Conservation (phyloP, 2,329 filamentous ascomycete genomes). For the Apiospora hydei region DNA sequence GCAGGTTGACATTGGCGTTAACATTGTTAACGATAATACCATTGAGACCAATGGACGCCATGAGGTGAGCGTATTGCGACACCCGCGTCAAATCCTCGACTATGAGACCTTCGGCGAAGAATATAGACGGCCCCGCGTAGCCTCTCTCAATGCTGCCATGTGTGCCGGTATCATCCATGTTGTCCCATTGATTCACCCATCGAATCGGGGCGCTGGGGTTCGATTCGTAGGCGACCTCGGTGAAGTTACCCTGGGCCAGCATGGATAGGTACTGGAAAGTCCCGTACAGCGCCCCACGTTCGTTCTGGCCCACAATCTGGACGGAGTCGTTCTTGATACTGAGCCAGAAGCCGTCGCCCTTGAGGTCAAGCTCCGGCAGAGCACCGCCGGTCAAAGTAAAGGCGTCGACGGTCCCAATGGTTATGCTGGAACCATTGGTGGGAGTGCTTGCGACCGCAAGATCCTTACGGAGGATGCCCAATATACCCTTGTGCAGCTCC, state of each 20-base stretch:
- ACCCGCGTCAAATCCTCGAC: slow-evolving; percentile 66
- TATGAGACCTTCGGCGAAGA: slow-evolving; percentile 66
- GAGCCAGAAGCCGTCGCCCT: slow-evolving; percentile 70
- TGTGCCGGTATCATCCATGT: slow-evolving; percentile 55
- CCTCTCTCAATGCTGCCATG: slow-evolving; percentile 70
- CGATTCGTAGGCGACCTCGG: slow-evolving; percentile 60
- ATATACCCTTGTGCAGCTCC: slow-evolving; percentile 65
- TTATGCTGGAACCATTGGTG: slow-evolving; percentile 44
- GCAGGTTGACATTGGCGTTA: slow-evolving; percentile 68
- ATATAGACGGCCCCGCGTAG: slow-evolving; percentile 73
- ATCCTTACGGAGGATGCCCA: slow-evolving; percentile 61
- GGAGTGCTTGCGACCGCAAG: slow-evolving; percentile 41
- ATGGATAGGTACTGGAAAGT: slow-evolving; percentile 72
- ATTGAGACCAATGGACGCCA: slow-evolving; percentile 72
- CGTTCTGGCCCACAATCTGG: slow-evolving; percentile 69
- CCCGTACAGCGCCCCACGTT: slow-evolving; percentile 73
- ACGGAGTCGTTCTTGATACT: slow-evolving; percentile 54
- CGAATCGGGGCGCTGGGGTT: slow-evolving; percentile 59
- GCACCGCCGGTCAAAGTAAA: slow-evolving; percentile 47
- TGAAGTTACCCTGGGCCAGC: slow-evolving; percentile 51
- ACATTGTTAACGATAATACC: slow-evolving; percentile 75
- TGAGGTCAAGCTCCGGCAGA: slow-evolving; percentile 40
- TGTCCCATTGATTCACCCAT: slow-evolving; percentile 80
- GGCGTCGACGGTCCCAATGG: slow-evolving; percentile 57
- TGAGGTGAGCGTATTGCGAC: slow-evolving; percentile 68